Percentiles rank a stretch among this genome's conserved stretches.
Evolutionary conservation across 805 yeast genomes (phyloP).

Genomic region (Spathaspora gorwiae): DNA sequence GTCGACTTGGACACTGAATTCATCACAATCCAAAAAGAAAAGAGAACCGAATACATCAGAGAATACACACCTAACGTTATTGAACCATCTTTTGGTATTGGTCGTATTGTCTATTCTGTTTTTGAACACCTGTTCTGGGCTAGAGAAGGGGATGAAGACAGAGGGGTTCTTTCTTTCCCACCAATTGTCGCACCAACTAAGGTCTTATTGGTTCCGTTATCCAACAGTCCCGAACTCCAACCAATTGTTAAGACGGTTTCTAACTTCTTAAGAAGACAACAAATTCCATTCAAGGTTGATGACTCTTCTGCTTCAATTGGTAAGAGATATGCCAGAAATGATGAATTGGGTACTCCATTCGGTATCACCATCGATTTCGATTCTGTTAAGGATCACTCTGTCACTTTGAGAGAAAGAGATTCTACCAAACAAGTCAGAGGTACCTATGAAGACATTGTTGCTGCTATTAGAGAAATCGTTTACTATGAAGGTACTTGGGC

Average conservation of each 20-base stretch:
- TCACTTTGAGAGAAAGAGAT: constrained; percentile 96
- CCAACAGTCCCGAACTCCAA: constrained; percentile 72
- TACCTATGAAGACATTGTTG: constrained; percentile 60
- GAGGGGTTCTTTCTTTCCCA: constrained; percentile 81
- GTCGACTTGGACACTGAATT: constrained; percentile 72
- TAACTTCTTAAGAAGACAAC: constrained; percentile 65
- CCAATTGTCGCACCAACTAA: constrained; percentile 97
- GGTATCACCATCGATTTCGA: constrained; percentile 97
- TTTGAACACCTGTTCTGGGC: constrained; percentile 95
- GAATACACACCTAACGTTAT: constrained; percentile 96
- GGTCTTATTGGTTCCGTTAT: constrained; percentile 91
- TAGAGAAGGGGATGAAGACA: constrained; percentile 85
- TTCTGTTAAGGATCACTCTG: constrained; percentile 78
- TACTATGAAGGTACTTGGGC: constrained; percentile 76
- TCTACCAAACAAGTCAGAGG: constrained; percentile 97
- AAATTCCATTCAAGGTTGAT: constrained; percentile 92
- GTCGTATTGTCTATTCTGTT: constrained; percentile 88
- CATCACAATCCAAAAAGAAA: constrained; percentile 70
- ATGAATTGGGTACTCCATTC: constrained; percentile 97
- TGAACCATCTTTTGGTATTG: constrained; percentile 99
- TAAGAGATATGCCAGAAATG: constrained; percentile 96
- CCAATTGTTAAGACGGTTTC: constrained; percentile 73
- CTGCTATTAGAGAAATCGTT: constrained; percentile 72
- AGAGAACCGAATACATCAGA: constrained; percentile 83
- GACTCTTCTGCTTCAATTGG: constrained; percentile 97